Conservation (phyloP, 495 filamentous ascomycete genomes). For the Xylaria longipes region DNA sequence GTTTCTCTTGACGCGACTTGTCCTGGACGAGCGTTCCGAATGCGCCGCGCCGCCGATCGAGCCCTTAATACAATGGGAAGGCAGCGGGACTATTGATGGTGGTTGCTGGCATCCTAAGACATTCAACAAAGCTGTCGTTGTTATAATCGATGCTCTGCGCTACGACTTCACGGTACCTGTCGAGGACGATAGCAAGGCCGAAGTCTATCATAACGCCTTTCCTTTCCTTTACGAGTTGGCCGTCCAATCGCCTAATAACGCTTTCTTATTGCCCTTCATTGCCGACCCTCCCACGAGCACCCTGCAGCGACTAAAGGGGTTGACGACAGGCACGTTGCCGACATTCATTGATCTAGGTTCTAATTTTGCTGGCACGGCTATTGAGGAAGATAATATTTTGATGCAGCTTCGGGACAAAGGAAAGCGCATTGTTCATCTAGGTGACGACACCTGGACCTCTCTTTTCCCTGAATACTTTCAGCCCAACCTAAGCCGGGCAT, state of each 20-base stretch:
- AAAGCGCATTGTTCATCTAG: conserved; percentile 88
- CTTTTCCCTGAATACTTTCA: conserved; percentile 94
- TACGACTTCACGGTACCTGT: conserved; percentile 97
- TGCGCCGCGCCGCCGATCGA: conserved; percentile 76
- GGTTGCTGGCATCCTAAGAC: conserved; percentile 97
- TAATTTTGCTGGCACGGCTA: conserved; percentile 95
- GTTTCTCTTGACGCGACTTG: conserved; percentile 92
- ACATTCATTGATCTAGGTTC: conserved; percentile 94
- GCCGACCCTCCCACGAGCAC: conserved; percentile 96
- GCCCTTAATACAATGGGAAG: conserved; percentile 43
- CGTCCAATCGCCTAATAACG: conserved; percentile 72
- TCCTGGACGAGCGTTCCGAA: conserved; percentile 85
- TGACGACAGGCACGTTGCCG: conserved; percentile 94
- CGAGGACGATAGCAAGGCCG: conserved; percentile 54
- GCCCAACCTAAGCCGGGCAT: conserved; percentile 78
- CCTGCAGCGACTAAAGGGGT: conserved; percentile 86
- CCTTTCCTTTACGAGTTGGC: conserved; percentile 85
- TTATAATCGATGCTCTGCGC: conserved; percentile 91
- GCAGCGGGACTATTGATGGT: conserved; percentile 57
- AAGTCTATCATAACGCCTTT: conserved; percentile 86
- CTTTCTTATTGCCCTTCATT: conserved; percentile 93
- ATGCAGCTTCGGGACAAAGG: conserved; percentile 80
- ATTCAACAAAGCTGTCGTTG: conserved; percentile 88
- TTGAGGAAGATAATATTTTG: conserved; percentile 95
- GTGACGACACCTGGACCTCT: conserved; percentile 95